These are phyloP conservation scores for Gracilaria domingensis DNA, from an alignment of 23 red algal genomes.

Conservation along the genomic window DNA sequence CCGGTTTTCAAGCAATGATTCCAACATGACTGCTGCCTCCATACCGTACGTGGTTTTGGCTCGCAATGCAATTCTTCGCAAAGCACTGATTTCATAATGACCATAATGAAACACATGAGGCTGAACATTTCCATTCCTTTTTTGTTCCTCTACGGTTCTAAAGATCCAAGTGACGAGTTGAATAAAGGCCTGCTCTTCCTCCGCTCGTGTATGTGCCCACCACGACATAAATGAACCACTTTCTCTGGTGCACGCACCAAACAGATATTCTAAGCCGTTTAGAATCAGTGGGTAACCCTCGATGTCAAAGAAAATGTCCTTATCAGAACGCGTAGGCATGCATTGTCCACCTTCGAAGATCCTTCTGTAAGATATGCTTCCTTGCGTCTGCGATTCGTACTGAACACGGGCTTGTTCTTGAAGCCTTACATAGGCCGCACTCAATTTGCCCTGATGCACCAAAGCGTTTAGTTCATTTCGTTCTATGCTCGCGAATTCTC, in stretches of 20 bases:
- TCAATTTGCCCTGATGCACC: constrained; percentile 4
- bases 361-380: constrained; percentile 39
- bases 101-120: constrained; percentile 83
- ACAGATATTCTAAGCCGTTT: constrained; percentile 79
- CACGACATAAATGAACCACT: constrained; percentile 50
- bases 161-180: constrained; percentile 44
- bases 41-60: constrained; percentile 37
- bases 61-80: constrained; percentile 63
- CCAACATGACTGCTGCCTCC: constrained; percentile 33
- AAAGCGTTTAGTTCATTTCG: background rate
- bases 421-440: constrained; percentile 25
- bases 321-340: constrained; percentile 41
- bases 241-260: constrained; percentile 42
- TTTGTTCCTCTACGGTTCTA: constrained; percentile 2
- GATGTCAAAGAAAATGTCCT: constrained; percentile 84
- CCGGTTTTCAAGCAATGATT: constrained; percentile 44
- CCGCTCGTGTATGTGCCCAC: constrained; percentile 75
- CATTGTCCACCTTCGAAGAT: constrained; percentile 5
- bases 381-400: constrained; percentile 10
- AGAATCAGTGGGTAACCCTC: constrained; percentile 77
- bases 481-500: constrained; percentile 38
- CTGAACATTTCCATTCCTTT: background rate
- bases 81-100: constrained; percentile 79
- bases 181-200: constrained; percentile 73
- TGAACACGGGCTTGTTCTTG: constrained; percentile 73